These are phyloP conservation scores for Saccharomycopsis amapae DNA, from an alignment of 805 yeast genomes.

Conservation along the genomic window DNA sequence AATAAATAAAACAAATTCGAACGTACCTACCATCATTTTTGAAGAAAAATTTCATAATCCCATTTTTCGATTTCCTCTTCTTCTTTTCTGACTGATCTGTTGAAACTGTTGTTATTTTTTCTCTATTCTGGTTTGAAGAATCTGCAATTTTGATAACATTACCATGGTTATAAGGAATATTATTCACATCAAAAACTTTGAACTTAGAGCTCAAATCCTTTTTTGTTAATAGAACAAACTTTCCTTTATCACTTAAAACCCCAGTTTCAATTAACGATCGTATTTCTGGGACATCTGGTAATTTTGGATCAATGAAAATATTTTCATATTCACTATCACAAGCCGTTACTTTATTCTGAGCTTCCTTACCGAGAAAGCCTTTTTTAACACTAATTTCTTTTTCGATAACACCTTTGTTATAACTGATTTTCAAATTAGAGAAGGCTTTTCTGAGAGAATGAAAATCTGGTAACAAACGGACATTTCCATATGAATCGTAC, in stretches of 20 bases:
- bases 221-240: constrained; percentile 38
- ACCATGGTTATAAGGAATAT: constrained; percentile 26
- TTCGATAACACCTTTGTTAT: constrained; percentile 25
- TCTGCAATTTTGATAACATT: constrained; percentile 25
- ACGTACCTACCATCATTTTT: constrained; percentile 20
- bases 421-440: constrained; percentile 30
- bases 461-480: constrained; percentile 41
- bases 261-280: constrained; percentile 40
- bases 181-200: constrained; percentile 33
- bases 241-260: constrained; percentile 41
- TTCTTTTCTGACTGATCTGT: neutral
- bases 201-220: constrained; percentile 37
- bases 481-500: constrained; percentile 36
- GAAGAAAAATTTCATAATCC: constrained; percentile 10
- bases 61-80: neutral
- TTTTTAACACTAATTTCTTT: constrained; percentile 22
- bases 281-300: constrained; percentile 40
- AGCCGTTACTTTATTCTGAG: constrained; percentile 16
- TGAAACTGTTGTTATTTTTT: neutral
- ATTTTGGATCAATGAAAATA: constrained; percentile 34
- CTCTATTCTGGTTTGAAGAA: constrained; percentile 19
- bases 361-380: neutral
- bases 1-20: neutral
- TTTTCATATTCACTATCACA: constrained; percentile 33
- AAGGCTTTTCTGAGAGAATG: constrained; percentile 42